phyloP scores from a whole-genome alignment of 306 rosid genomes.

The Argentina anserina region DNA sequence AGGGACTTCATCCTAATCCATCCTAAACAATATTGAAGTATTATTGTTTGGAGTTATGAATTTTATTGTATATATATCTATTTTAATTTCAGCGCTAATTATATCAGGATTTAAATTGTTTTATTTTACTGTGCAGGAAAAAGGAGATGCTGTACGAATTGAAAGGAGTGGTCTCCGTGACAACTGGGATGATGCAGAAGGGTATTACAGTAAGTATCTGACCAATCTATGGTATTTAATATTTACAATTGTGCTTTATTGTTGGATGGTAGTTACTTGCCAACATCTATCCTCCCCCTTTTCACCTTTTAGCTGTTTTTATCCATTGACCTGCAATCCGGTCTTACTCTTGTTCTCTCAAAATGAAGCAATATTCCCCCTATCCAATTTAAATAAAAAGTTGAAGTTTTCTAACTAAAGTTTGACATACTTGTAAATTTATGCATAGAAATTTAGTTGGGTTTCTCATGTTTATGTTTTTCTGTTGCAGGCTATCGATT shows the following conservation, averaged over 20 bases:
- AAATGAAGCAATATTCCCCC: not conserved
- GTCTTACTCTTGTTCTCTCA: not conserved
- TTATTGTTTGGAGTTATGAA: not conserved
- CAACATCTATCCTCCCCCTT: not conserved
- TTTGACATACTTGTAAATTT: not conserved
- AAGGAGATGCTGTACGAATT: slow-evolving; percentile 61
- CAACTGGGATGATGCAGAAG: slow-evolving; percentile 99
- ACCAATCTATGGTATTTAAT: not conserved
- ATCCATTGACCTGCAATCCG: not conserved
- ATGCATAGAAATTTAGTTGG: not conserved
- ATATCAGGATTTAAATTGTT: too few species aligned
- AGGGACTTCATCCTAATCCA: too few species aligned
- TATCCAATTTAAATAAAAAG: not conserved
- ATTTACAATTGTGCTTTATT: slow-evolving; percentile 10
- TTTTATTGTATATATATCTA: too few species aligned
- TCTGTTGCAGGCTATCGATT: slow-evolving; percentile 64
- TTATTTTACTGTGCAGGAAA: slow-evolving; percentile 54
- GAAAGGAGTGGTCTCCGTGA: slow-evolving; percentile 87
- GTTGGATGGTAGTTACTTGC: not conserved
- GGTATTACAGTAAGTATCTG: slow-evolving; percentile 80
- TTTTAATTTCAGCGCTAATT: not conserved
- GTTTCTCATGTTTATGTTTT: slow-evolving; percentile 28
- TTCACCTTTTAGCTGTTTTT: not conserved
- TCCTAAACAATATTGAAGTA: not conserved
- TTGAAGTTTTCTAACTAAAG: not conserved